A percentile compares a stretch with the other conserved stretches of the same genome.
These are phyloP conservation scores for Mycena crocata DNA, from an alignment of 768 basidiomycete genomes.

Conservation along the genomic window DNA sequence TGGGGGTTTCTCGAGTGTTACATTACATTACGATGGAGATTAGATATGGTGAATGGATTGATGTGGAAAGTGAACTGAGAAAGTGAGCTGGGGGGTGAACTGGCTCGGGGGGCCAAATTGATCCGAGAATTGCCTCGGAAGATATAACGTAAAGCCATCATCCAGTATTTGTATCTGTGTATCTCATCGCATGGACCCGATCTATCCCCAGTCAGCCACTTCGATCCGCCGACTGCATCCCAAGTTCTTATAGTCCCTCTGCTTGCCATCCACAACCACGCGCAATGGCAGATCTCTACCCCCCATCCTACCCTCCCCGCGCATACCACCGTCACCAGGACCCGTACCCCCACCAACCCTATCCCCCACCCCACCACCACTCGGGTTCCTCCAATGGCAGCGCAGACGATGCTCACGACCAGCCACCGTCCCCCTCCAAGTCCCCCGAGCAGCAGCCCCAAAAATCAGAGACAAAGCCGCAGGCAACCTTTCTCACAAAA, in stretches of 20 bases:
- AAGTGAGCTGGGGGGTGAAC: neutral
- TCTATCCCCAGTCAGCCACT: no score
- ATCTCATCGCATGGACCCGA: no score
- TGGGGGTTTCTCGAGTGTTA: slow-evolving; percentile 91
- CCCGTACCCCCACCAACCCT: slow-evolving; percentile 47
- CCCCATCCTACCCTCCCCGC: slow-evolving; percentile 41
- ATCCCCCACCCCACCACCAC: slow-evolving; percentile 50
- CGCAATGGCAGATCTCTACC: slow-evolving; percentile 69
- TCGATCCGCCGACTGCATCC: no score
- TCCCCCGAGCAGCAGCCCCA: slow-evolving; percentile 54
- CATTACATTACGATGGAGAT: slow-evolving; percentile 86
- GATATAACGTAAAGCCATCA: no score
- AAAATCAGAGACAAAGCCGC: slow-evolving; percentile 84
- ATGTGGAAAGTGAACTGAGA: neutral
- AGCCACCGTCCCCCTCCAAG: slow-evolving; percentile 59
- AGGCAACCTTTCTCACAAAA: slow-evolving; percentile 97
- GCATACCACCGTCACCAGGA: slow-evolving; percentile 38
- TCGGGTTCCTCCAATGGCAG: slow-evolving; percentile 51
- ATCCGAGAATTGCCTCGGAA: slow-evolving; percentile 4
- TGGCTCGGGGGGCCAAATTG: neutral
- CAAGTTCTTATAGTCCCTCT: slow-evolving; percentile 21
- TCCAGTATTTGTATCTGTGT: no score
- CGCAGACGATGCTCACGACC: slow-evolving; percentile 63
- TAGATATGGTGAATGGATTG: slow-evolving; percentile 3
- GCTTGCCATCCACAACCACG: slow-evolving; percentile 37